Conservation (phyloP, 306 rosid genomes). For the Inga oerstediana region DNA sequence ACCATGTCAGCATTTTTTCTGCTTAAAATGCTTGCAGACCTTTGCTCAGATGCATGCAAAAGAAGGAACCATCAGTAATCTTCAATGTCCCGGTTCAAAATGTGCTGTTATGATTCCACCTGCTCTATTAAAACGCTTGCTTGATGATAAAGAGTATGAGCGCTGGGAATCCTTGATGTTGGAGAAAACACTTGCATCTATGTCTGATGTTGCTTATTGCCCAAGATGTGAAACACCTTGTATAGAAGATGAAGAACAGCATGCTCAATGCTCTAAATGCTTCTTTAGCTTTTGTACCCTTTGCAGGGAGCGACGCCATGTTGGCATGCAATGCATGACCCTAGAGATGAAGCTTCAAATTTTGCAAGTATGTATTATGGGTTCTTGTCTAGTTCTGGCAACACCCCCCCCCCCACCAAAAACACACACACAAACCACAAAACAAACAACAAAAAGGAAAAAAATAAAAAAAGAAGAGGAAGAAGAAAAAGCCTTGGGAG, state of each 20-base stretch:
- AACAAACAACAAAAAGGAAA: no score
- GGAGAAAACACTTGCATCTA: constrained; percentile 73
- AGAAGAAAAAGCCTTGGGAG: neutral
- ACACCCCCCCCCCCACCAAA: no score
- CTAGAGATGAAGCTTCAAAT: constrained; percentile 68
- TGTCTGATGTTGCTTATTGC: constrained; percentile 83
- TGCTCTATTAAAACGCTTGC: constrained; percentile 63
- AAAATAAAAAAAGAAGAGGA: no score
- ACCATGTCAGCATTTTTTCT: constrained; percentile 84
- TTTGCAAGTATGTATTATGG: constrained; percentile 61
- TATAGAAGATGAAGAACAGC: constrained; percentile 80
- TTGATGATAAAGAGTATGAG: constrained; percentile 67
- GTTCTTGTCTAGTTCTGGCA: neutral
- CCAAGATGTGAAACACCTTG: constrained; percentile 92
- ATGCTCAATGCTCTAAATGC: constrained; percentile 85
- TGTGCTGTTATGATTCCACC: constrained; percentile 79
- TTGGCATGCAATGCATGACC: constrained; percentile 77
- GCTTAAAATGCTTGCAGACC: constrained; percentile 84
- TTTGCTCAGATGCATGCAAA: constrained; percentile 72
- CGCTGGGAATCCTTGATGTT: constrained; percentile 84
- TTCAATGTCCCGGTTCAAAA: constrained; percentile 72
- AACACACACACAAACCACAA: no score
- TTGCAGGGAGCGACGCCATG: constrained; percentile 86
- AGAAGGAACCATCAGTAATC: constrained; percentile 80
- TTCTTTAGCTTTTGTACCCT: constrained; percentile 89